These are phyloP conservation scores for Phalaenopsis aphrodite DNA, from an alignment of 106 monocot genomes.

Conservation along the genomic window DNA sequence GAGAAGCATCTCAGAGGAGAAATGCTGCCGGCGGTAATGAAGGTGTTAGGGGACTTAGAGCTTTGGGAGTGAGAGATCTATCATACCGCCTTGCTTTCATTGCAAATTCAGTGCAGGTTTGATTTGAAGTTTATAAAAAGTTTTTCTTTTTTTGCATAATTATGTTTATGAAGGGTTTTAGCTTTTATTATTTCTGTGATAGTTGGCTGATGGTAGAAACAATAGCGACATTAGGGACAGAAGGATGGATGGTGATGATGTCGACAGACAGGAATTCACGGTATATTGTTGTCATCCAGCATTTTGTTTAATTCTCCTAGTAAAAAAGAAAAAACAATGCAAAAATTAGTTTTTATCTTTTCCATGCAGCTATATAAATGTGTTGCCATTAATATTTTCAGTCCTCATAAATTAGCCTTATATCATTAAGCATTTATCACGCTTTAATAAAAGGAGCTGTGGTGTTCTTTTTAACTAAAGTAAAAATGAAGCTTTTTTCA, in stretches of 20 bases:
- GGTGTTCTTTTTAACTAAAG: too few species aligned
- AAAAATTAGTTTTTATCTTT: background rate
- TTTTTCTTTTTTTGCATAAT: background rate
- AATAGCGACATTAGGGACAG: conserved; percentile 59
- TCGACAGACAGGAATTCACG: conserved; percentile 69
- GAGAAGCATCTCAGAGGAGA: conserved; percentile 73
- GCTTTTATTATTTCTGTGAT: conserved; percentile 10
- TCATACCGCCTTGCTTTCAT: conserved; percentile 93
- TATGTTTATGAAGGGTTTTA: conserved; percentile 1
- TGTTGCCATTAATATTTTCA: too few species aligned
- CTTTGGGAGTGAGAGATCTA: conserved; percentile 88
- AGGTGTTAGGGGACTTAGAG: conserved; percentile 74
- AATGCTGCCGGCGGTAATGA: conserved; percentile 61
- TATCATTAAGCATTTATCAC: too few species aligned
- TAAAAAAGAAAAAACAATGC: background rate
- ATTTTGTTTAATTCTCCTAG: background rate
- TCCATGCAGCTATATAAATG: background rate
- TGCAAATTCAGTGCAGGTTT: conserved; percentile 94
- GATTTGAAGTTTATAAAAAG: background rate
- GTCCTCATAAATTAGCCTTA: too few species aligned
- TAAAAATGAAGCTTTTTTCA: too few species aligned
- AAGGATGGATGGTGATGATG: conserved; percentile 73
- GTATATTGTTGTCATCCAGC: conserved; percentile 16
- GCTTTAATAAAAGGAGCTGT: too few species aligned
- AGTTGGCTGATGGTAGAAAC: conserved; percentile 76